These are phyloP conservation scores for Alnus rubra DNA, from an alignment of 306 rosid species.

Conservation along the genomic window DNA sequence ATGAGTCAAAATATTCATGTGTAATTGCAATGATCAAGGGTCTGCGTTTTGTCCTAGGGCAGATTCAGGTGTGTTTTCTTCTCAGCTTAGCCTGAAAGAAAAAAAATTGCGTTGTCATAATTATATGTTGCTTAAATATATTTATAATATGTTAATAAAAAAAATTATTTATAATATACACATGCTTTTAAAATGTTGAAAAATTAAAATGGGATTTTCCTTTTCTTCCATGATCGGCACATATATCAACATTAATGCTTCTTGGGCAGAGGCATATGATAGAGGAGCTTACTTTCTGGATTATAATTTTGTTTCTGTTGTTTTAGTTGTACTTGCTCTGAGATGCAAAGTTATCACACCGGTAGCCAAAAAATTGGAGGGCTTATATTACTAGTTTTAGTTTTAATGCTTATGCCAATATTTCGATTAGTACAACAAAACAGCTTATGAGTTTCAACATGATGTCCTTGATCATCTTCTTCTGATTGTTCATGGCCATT, in stretches of 20 bases:
- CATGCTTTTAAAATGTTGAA: not conserved
- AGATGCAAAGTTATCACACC: not conserved
- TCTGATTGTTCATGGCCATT: not conserved
- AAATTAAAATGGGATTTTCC: not conserved
- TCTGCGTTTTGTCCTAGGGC: constrained; percentile 78
- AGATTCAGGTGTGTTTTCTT: constrained; percentile 75
- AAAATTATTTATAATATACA: not conserved
- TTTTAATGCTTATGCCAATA: no score
- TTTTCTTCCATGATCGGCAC: not conserved
- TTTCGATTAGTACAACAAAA: not conserved
- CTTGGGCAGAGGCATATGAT: not conserved
- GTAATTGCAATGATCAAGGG: constrained; percentile 78
- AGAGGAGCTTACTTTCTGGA: not conserved
- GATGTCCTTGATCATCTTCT: not conserved
- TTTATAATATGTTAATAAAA: not conserved
- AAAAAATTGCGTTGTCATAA: not conserved
- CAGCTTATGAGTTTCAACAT: no score
- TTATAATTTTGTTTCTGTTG: not conserved
- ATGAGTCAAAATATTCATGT: constrained; percentile 56
- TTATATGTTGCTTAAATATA: not conserved
- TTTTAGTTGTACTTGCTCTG: not conserved
- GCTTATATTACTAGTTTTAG: not conserved
- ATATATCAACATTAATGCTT: no score
- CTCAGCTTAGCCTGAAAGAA: not conserved
- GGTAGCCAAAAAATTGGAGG: not conserved